Base-by-base conservation (phyloP, 352 stramenopile genomes). In the Plasmopara viticola region DNA sequence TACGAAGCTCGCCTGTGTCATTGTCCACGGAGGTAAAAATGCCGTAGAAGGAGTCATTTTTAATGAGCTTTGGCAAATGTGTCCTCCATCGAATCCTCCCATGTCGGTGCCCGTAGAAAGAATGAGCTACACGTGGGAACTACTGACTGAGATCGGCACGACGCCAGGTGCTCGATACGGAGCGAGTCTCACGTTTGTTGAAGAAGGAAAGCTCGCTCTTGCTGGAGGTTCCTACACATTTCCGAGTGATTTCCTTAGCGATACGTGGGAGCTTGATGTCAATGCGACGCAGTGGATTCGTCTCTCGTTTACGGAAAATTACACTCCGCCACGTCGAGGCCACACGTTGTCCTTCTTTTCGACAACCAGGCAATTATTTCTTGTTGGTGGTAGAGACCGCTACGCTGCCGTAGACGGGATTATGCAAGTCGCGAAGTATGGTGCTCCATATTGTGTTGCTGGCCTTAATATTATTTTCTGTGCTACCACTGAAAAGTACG, bases 171-270 rank as follows among this genome's bases (percentile, higher is more conserved):
- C 77, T 4, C 80, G 80, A 34, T 87, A 83, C 41, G 78, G 78
- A 12, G 58, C 76, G 0, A 71, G 73, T 2, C 60, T 84, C 12
- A 55, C 57, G 9, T 78, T 85, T 48, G 56, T 87, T 20, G 74
- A 86, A 34, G 66, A 84, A 48, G 76, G 78, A 10, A 82, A 79
- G 47, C 39, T 89, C 6, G 63, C 72, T 28, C 58, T 90, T 6
- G 60, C 68, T 6, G 80, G 78, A 4, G 80, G 80, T 9, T 90
- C 80, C 12, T 87, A 76, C 46, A 70, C 65, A n/a, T 90, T 90
- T 49, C 80, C 80, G 5, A 85, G 66, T 44, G 80, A 90, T 46
- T 90, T 86, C 43, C 62, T 90, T 5, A 70, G 63, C 30, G 80
- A 90, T 37, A 58, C 66, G 12, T 90, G 80, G 80, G 80, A 88